phyloP scores from a whole-genome alignment of 2,329 filamentous ascomycete genomes.

The Botrytis aclada region DNA sequence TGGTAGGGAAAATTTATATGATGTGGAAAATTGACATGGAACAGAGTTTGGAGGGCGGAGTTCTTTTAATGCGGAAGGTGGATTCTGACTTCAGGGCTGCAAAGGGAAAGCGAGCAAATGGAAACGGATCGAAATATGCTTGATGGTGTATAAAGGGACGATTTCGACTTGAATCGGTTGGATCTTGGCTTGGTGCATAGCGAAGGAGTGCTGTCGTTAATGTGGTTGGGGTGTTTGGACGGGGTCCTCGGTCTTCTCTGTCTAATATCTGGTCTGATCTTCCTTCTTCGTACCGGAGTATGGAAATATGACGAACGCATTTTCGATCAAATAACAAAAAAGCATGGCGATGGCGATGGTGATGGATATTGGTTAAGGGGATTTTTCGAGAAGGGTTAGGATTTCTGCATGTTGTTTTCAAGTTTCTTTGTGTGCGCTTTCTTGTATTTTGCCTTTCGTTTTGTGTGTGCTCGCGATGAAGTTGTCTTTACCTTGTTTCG shows the following conservation, averaged over 20 bases:
- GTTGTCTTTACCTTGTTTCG: slow-evolving; percentile 2
- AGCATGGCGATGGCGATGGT: slow-evolving; percentile 21
- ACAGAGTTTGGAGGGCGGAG: slow-evolving; percentile 33
- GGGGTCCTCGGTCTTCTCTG: slow-evolving; percentile 23
- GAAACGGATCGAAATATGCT: slow-evolving; percentile 22
- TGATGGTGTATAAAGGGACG: slow-evolving; percentile 22
- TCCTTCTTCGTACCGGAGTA: slow-evolving; percentile 12
- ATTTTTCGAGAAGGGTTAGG: slow-evolving; percentile 13
- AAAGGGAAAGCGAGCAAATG: slow-evolving; percentile 24
- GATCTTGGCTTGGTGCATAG: slow-evolving; percentile 33
- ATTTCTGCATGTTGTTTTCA: slow-evolving; percentile 18
- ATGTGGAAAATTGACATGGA: slow-evolving; percentile 32
- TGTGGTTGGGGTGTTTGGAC: slow-evolving; percentile 24
- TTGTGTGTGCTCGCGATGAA: slow-evolving; percentile 12
- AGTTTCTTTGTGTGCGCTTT: slow-evolving; percentile 9
- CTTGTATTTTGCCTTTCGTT: slow-evolving; percentile 10
- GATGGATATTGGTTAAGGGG: slow-evolving; percentile 18
- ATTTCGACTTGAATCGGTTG: slow-evolving; percentile 18
- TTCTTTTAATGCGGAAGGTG: slow-evolving; percentile 39
- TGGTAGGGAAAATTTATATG: slow-evolving; percentile 28
- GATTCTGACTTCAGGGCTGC: slow-evolving; percentile 28
- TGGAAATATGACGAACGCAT: slow-evolving; percentile 16
- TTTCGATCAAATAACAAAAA: slow-evolving; percentile 21
- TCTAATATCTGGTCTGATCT: slow-evolving; percentile 16
- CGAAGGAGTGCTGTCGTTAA: slow-evolving; percentile 29